phyloP scores from a whole-genome alignment of 805 yeast species.

The Candida wancherniae region DNA sequence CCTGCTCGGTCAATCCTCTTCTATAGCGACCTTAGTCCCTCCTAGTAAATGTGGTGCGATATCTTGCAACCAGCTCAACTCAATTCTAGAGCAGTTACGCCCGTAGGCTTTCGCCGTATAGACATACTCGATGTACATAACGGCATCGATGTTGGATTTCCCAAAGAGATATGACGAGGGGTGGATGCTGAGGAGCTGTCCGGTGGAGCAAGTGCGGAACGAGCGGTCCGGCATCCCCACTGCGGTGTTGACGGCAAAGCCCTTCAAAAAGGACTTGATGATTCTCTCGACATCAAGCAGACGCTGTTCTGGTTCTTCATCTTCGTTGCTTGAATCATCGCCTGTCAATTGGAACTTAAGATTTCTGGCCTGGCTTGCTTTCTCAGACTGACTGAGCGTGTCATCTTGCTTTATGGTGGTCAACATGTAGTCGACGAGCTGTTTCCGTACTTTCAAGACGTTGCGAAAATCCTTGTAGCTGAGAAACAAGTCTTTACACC shows the following conservation, averaged over 20 bases:
- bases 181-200: slow-evolving; percentile 82
- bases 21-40: slow-evolving; percentile 28
- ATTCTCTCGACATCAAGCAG: slow-evolving; percentile 52
- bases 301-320: slow-evolving; percentile 17
- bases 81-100: slow-evolving; percentile 76
- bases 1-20: slow-evolving; percentile 20
- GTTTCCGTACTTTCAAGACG: slow-evolving; percentile 70
- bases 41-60: slow-evolving; percentile 64
- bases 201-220: slow-evolving; percentile 77
- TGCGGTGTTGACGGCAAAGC: slow-evolving; percentile 86
- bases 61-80: slow-evolving; percentile 81
- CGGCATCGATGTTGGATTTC: slow-evolving; percentile 64
- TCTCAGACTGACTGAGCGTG: slow-evolving; percentile 21
- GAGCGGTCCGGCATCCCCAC: slow-evolving; percentile 93
- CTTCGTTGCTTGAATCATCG: slow-evolving; percentile 14
- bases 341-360: slow-evolving; percentile 24
- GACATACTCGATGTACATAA: slow-evolving; percentile 93
- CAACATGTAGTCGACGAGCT: slow-evolving; percentile 65
- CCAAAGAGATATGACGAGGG: slow-evolving; percentile 90
- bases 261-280: slow-evolving; percentile 74
- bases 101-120: slow-evolving; percentile 92
- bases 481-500: slow-evolving; percentile 80
- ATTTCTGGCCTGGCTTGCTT: slow-evolving; percentile 22
- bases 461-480: slow-evolving; percentile 77
- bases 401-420: slow-evolving; percentile 42